Evolutionary conservation across 2,329 filamentous ascomycete species (phyloP).

Genomic region (Penicillium sp.): DNA sequence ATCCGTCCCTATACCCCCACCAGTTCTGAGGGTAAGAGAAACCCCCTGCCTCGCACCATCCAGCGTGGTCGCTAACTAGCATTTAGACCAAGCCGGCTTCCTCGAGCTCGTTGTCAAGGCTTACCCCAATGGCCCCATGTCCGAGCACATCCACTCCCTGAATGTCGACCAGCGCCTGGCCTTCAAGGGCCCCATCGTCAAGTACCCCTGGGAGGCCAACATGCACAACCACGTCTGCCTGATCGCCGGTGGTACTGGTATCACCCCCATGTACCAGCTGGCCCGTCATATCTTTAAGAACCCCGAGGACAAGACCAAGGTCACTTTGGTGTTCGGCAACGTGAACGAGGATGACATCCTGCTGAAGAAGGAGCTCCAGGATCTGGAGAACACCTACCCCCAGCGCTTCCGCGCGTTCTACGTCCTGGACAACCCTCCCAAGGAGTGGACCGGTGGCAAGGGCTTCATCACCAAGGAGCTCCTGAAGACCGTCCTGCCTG

Average conservation of each 20-base stretch:
- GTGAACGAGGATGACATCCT: conserved; percentile 88
- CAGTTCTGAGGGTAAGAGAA: conserved; percentile 72
- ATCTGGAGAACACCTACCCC: conserved; percentile 93
- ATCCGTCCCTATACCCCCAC: conserved; percentile 92
- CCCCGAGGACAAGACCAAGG: conserved; percentile 95
- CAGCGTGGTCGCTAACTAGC: not conserved
- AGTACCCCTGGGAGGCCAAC: conserved; percentile 87
- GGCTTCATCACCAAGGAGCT: conserved; percentile 89
- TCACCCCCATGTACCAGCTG: conserved; percentile 98
- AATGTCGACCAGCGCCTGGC: conserved; percentile 79
- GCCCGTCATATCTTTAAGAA: conserved; percentile 91
- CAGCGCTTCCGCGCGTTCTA: conserved; percentile 96
- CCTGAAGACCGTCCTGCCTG: conserved; percentile 90
- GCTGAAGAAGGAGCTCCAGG: conserved; percentile 79
- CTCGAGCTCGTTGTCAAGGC: conserved; percentile 90
- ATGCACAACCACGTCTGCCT: conserved; percentile 78
- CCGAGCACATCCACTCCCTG: conserved; percentile 82
- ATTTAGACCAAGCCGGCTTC: conserved; percentile 71
- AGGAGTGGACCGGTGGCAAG: conserved; percentile 75
- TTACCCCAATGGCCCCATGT: conserved; percentile 92
- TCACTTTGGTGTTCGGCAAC: conserved; percentile 94
- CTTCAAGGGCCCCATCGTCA: conserved; percentile 94
- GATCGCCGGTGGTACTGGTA: conserved; percentile 92
- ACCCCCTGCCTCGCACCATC: not conserved
- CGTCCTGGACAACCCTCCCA: conserved; percentile 80